Percentiles rank a stretch among this genome's conserved stretches.
phyloP scores from a whole-genome alignment of 306 rosid genomes.

The Carpinus fangiana region DNA sequence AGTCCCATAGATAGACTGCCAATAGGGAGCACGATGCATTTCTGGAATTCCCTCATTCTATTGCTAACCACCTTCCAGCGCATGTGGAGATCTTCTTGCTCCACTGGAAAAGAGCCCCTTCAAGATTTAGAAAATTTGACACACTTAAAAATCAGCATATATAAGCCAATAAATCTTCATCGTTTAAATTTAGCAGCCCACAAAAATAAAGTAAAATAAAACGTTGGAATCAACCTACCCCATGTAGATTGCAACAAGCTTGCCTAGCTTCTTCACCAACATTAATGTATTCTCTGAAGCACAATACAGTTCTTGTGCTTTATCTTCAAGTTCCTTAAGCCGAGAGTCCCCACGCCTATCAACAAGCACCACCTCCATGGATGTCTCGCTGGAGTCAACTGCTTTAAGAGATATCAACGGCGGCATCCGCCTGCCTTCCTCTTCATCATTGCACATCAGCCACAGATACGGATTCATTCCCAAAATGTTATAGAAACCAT shows the following conservation, averaged over 20 bases:
- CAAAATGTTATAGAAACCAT: conserved; percentile 88
- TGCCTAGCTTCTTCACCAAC: conserved; percentile 84
- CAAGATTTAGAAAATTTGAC: conserved; percentile 31
- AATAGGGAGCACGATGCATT: conserved; percentile 88
- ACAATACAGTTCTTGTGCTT: conserved; percentile 74
- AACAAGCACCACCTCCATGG: conserved; percentile 86
- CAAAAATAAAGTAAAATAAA: not conserved
- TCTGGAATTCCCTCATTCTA: conserved; percentile 68
- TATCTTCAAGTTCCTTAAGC: conserved; percentile 81
- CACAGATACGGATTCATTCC: conserved; percentile 98
- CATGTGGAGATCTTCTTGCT: conserved; percentile 79
- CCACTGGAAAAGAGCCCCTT: conserved; percentile 82
- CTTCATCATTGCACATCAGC: conserved; percentile 84
- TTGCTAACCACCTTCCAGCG: conserved; percentile 85
- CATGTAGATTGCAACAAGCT: conserved; percentile 89
- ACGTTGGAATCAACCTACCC: conserved; percentile 53
- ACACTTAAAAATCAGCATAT: conserved; percentile 1
- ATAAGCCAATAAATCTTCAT: not conserved
- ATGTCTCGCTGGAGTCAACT: conserved; percentile 60
- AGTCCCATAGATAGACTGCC: conserved; percentile 85
- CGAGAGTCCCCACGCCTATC: conserved; percentile 72
- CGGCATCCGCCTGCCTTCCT: conserved; percentile 65
- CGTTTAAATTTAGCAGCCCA: not conserved
- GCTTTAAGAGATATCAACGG: conserved; percentile 67
- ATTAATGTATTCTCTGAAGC: conserved; percentile 66